A percentile compares a stretch with the other conserved stretches of the same genome.
phyloP scores from a whole-genome alignment of 352 stramenopile species.

The Pythium utonaiense region DNA sequence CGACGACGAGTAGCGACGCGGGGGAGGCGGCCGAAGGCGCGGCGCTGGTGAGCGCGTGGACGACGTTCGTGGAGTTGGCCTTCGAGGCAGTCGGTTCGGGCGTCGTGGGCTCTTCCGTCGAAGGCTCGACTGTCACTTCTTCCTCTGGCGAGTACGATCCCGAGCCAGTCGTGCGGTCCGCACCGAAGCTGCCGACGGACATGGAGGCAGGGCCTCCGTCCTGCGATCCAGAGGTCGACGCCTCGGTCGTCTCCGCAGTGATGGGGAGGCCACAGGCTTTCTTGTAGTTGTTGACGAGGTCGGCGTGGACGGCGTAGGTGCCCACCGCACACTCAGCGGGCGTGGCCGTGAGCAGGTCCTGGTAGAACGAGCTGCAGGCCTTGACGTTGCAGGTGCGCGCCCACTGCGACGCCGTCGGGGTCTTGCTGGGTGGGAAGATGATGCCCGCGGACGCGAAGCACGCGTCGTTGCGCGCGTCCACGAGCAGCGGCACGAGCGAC shows the following conservation, averaged over 20 bases:
- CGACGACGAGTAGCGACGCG: not conserved
- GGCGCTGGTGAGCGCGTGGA: slow-evolving; percentile 20
- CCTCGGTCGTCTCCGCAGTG: not conserved
- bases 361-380: slow-evolving; percentile 13
- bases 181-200: too few relatives aligned
- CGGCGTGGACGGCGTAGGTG: slow-evolving; percentile 9
- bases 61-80: slow-evolving; percentile 16
- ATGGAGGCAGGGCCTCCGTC: not conserved
- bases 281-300: slow-evolving; percentile 19
- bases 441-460: slow-evolving; percentile 19
- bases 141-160: not conserved
- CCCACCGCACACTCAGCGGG: slow-evolving; percentile 20
- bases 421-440: slow-evolving; percentile 12
- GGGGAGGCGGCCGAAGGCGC: not conserved
- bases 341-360: slow-evolving; percentile 7
- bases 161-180: not conserved
- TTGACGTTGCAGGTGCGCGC: slow-evolving; percentile 11
- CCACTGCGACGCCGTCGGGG: slow-evolving; percentile 7
- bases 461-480: slow-evolving; percentile 19
- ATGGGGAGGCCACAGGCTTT: slow-evolving; percentile 15
- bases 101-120: not conserved
- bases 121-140: not conserved
- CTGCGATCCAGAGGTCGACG: not conserved
- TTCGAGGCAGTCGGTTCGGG: slow-evolving; percentile 5
- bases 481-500: slow-evolving; percentile 23